Evolutionary conservation across 179 eudicot species (phyloP).

Genomic region (Heliamphora pulchella): DNA sequence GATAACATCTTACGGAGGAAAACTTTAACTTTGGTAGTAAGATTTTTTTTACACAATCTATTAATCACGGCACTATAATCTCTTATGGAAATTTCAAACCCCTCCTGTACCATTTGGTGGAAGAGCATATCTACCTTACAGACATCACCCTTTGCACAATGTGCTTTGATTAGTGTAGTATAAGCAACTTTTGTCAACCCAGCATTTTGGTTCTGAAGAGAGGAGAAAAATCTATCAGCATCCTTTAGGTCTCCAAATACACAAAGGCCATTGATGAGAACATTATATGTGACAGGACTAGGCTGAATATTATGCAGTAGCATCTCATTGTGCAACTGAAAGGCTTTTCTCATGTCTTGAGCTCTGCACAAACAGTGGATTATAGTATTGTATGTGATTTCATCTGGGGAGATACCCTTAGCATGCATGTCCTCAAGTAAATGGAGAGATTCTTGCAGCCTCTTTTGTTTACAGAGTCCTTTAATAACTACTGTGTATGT

Average conservation of each 20-base stretch:
- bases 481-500: conserved; percentile 72
- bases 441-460: conserved; percentile 41
- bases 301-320: conserved; percentile 45
- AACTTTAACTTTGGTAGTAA: conserved; percentile 44
- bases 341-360: conserved; percentile 38
- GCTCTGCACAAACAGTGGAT: conserved; percentile 62
- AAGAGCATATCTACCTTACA: conserved; percentile 42
- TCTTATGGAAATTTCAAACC: conserved; percentile 50
- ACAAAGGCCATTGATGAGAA: conserved; percentile 73
- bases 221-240: conserved; percentile 48
- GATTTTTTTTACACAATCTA: conserved; percentile 72
- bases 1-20: conserved; percentile 57
- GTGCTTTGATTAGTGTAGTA: conserved; percentile 67
- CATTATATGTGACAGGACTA: conserved; percentile 53
- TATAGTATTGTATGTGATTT: conserved; percentile 56
- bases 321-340: conserved; percentile 52
- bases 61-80: conserved; percentile 76
- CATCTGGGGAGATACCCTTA: conserved; percentile 62
- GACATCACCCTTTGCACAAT: conserved; percentile 75
- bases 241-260: conserved; percentile 38
- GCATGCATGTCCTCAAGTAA: conserved; percentile 44
- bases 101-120: conserved; percentile 52
- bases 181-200: conserved; percentile 59
- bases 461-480: conserved; percentile 49
- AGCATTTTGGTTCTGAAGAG: conserved; percentile 38